Base-by-base conservation (phyloP, 192 early-diverging fungal genomes). In the Backusella parvicylindrica region DNA sequence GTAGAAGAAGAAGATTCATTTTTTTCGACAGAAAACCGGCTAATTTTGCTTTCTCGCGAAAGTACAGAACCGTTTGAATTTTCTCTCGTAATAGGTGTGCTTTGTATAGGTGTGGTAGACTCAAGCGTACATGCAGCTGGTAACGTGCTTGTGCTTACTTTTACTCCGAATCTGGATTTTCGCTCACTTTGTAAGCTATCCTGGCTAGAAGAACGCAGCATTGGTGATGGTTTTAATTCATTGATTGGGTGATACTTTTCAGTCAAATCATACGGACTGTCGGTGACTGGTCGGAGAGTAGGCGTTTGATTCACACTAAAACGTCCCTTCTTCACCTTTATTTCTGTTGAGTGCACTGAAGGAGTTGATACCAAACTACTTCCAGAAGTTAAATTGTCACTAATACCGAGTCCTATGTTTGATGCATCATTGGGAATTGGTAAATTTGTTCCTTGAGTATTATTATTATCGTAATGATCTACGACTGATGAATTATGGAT, bases 221-320 rank as follows among this genome's bases (percentile, higher is more conserved):
- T 70, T 9, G 37, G 68, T 31, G 37, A 41, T 0, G 68, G 0
- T 30, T 26, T 70, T 11, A 47, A 18, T 26, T 70, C 68, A 23
- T 6, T 70, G 0, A 26, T 11, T 70, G 23, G 11, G 26, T 0
- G 6, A 26, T 6, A 5, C 7, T 16, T 41, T 30, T 28, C 68
- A 70, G 40, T 70, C 38, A 70, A 7, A n/a, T 23, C 21, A 12
- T 68, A 36, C 3, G 32, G 36, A 60, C 12, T 21, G 15, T 74
- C 73, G 8, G 47, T 12, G 26, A 9, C 1, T 26, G 53, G 11
- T 23, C 53, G 50, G 6, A 49, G 66, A 6, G 66, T 75, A 6
- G 67, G 65, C 1, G 76, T 67, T 13, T 71, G 71, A 28, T 77
- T 77, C 53, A 93, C 89, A 80, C 89, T 91, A 68, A 93, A 93